Base-by-base conservation (phyloP, 192 early-diverging fungal species). In the Geranomyces michiganensis region DNA sequence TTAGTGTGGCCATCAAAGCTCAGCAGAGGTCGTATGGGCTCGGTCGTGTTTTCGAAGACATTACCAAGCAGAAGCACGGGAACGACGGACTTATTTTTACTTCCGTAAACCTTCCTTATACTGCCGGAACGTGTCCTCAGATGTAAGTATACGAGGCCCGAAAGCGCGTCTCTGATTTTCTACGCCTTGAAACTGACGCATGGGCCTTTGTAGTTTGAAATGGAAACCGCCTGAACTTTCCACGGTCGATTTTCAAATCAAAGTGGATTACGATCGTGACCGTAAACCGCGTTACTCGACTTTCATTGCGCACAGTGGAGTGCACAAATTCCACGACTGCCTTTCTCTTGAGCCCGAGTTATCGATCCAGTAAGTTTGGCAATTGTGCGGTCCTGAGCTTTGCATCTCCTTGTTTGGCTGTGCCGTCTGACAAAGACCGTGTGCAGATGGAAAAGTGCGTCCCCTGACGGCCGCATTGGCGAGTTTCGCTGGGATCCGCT, bases 71-170 rank as follows among this genome's bases (percentile, higher is more conserved):
- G 48, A 85, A 87, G 22, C 90, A 91, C 64, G 82, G 79, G 33
- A 88, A 80, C 32, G 90, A 92, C 47, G 90, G 91, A 0, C 67
- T 92, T 14, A 86, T 92, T 32, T 92, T 90, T 76, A 89, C 87
- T 1, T 81, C 88, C 24, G 63, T 51, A 17, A 59, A 64, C 0
- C 72, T 80, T 31, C 81, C 85, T 14, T 88, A 88, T 64, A 64
- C 64, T 12, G 62, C 76, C 24, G 86, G 85, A 63, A 83, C 79
- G 1, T 87, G 82, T 59, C 51, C 79, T 14, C 79, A 84, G 56
- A 72, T 88, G 84, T 92, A 81, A 71, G 82, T 65, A 7, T 17
- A 22, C 21, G 12, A 44, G 19, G 24, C 45, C 22, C 0, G 32
- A 0, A 8, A 47, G 26, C 31, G 12, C 17, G 3, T 0, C 46